phyloP scores from a whole-genome alignment of 257 asterid species.

The Solanum habrochaites region DNA sequence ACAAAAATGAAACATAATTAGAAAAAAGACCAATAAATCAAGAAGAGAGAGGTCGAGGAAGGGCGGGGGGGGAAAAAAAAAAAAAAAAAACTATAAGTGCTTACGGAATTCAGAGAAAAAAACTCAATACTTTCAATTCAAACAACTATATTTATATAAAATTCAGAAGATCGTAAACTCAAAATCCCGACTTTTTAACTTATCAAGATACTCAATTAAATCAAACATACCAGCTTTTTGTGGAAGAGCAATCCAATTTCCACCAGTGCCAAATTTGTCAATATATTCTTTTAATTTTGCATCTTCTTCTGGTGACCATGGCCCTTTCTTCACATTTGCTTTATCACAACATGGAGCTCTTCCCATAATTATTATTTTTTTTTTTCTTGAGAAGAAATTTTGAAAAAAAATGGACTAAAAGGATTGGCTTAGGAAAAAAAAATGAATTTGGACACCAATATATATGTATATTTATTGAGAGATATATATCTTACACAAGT shows the following conservation, averaged over 20 bases:
- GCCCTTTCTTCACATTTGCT: slow-evolving; percentile 77
- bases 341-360: slow-evolving; percentile 92
- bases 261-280: slow-evolving; percentile 62
- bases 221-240: slow-evolving; percentile 50
- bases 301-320: slow-evolving; percentile 95
- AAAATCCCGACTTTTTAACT: not conserved
- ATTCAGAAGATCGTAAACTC: not conserved
- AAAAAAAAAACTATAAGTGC: not conserved
- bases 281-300: slow-evolving; percentile 57
- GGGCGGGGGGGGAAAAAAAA: no score
- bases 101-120: not conserved
- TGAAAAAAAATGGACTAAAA: not conserved
- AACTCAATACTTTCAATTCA: not conserved
- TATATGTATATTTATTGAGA: not conserved
- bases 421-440: slow-evolving; percentile 10
- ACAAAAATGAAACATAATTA: not conserved
- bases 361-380: slow-evolving; percentile 32
- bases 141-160: not conserved
- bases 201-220: not conserved
- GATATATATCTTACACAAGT: slow-evolving; percentile 23
- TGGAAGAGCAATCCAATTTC: slow-evolving; percentile 85
- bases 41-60: no score
- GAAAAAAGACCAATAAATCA: not conserved
- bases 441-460: slow-evolving; percentile 16
- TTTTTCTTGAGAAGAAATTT: not conserved